phyloP scores from a whole-genome alignment of 306 rosid species.

The Gynostemma pentaphyllum region DNA sequence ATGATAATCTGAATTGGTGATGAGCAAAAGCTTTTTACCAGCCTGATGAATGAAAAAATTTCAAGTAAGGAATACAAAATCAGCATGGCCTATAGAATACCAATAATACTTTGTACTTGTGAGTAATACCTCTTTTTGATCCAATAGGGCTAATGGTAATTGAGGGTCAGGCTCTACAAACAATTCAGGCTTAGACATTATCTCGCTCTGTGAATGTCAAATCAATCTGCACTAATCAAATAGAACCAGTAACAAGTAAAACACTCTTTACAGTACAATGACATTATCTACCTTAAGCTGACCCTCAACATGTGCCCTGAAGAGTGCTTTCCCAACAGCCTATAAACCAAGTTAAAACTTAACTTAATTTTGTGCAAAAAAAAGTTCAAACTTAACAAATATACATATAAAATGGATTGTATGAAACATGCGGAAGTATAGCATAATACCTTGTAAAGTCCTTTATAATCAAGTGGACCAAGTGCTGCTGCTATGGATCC shows the following conservation, averaged over 20 bases:
- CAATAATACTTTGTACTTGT: conserved; percentile 4
- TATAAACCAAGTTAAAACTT: conserved; percentile 39
- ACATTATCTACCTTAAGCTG: conserved; percentile 64
- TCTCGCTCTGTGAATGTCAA: conserved; percentile 65
- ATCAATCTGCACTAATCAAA: conserved; percentile 16
- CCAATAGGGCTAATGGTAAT: conserved; percentile 83
- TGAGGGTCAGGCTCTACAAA: conserved; percentile 93
- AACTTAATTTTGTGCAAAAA: too few relatives aligned
- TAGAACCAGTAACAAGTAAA: background rate
- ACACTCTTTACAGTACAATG: background rate
- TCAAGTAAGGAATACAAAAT: conserved; percentile 12
- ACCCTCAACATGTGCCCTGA: conserved; percentile 97
- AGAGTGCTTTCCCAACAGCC: conserved; percentile 97
- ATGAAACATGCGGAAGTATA: conserved; percentile 2
- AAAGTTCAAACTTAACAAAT: conserved; percentile 3
- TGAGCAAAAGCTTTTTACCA: conserved; percentile 87
- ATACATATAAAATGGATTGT: background rate
- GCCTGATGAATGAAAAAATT: conserved; percentile 48
- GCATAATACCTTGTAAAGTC: conserved; percentile 71
- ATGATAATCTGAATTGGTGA: conserved; percentile 89
- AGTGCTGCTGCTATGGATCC: conserved; percentile 60
- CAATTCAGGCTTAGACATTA: conserved; percentile 93
- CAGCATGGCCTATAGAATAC: background rate
- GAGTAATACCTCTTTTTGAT: conserved; percentile 76
- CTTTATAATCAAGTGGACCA: conserved; percentile 77